Evolutionary conservation across 768 basidiomycete genomes (phyloP).

Genomic region (Lactarius vividus): DNA sequence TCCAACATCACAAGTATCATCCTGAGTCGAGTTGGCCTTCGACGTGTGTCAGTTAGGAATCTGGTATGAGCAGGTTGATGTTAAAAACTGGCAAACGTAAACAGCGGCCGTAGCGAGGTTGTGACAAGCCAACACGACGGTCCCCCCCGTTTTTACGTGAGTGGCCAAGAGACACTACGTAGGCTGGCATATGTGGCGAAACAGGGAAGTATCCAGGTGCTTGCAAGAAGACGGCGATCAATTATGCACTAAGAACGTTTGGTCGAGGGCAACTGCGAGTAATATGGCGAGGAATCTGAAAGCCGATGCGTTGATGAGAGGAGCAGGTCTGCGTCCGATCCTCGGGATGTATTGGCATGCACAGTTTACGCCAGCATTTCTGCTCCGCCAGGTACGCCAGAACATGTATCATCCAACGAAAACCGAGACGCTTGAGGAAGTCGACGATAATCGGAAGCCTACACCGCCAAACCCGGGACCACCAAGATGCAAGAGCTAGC

Average conservation of each 20-base stretch:
- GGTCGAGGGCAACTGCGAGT: no score
- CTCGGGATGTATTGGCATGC: no score
- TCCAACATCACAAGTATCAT: slow-evolving; percentile 30
- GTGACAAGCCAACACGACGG: slow-evolving; percentile 30
- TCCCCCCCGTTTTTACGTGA: slow-evolving; percentile 29
- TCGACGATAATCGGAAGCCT: slow-evolving; percentile 27
- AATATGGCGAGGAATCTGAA: no score
- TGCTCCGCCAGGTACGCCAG: no score
- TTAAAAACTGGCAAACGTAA: not conserved
- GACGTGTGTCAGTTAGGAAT: not conserved
- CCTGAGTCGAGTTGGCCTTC: slow-evolving; percentile 30
- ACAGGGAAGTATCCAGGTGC: slow-evolving; percentile 32
- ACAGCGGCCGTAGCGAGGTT: slow-evolving; percentile 30
- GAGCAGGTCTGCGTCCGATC: no score
- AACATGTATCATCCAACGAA: no score
- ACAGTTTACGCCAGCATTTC: no score
- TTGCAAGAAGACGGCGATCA: slow-evolving; percentile 24
- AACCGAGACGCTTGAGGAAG: not conserved
- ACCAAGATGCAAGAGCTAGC: slow-evolving; percentile 30
- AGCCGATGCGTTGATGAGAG: no score
- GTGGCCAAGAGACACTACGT: slow-evolving; percentile 25
- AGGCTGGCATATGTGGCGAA: slow-evolving; percentile 31
- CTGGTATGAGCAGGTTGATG: not conserved
- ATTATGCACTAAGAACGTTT: not conserved
- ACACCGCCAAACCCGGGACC: slow-evolving; percentile 30